Conservation (phyloP, 1,139 yeast species). For the Diutina siamensis region DNA sequence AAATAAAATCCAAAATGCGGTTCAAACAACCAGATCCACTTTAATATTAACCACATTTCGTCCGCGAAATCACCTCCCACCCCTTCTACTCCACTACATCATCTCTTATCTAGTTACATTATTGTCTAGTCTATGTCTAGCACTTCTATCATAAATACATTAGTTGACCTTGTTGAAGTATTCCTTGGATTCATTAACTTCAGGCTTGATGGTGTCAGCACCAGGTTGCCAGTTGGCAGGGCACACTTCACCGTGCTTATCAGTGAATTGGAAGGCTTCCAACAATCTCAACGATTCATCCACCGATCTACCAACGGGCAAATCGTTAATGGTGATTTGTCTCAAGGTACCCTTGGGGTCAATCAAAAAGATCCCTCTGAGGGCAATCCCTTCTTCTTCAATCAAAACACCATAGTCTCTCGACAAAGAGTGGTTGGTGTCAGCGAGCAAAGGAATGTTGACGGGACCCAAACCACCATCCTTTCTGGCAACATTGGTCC, state of each 20-base stretch:
- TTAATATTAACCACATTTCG: no score
- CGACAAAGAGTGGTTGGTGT: slow-evolving; percentile 90
- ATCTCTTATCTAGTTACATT: no score
- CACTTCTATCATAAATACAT: background rate
- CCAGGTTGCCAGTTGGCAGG: slow-evolving; percentile 99
- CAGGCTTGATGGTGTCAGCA: slow-evolving; percentile 87
- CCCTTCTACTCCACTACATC: no score
- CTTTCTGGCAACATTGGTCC: slow-evolving; percentile 94
- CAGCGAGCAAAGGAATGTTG: slow-evolving; percentile 89
- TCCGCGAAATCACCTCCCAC: no score
- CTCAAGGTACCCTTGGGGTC: slow-evolving; percentile 92
- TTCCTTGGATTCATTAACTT: slow-evolving; percentile 69
- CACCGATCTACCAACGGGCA: slow-evolving; percentile 98
- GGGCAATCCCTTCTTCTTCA: slow-evolving; percentile 91
- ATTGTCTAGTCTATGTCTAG: background rate
- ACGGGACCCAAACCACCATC: slow-evolving; percentile 98
- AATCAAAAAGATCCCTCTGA: slow-evolving; percentile 95
- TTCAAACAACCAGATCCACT: no score
- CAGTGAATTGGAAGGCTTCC: slow-evolving; percentile 98
- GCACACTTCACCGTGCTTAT: slow-evolving; percentile 96
- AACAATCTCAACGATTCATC: slow-evolving; percentile 95
- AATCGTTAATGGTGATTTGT: slow-evolving; percentile 95
- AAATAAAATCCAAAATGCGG: no score
- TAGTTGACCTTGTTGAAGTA: slow-evolving; percentile 54
- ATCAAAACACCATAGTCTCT: slow-evolving; percentile 94